These are phyloP conservation scores for Brettanomyces nanus DNA, from an alignment of 805 yeast species.

Conservation along the genomic window DNA sequence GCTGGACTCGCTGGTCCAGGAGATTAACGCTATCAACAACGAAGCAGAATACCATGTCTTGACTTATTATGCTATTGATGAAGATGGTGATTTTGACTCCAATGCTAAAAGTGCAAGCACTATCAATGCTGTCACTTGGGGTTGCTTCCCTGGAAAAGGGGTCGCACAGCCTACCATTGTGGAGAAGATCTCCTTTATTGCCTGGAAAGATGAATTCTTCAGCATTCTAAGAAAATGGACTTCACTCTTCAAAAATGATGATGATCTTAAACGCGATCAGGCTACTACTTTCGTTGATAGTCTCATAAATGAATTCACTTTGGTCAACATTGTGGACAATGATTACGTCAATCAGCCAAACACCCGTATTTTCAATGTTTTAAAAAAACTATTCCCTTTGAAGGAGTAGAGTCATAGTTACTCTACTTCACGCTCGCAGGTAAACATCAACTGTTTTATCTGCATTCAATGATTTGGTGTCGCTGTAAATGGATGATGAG, in stretches of 20 bases:
- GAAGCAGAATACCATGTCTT: constrained; percentile 40
- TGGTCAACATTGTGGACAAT: constrained; percentile 87
- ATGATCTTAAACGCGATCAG: constrained; percentile 12
- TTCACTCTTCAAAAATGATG: constrained; percentile 27
- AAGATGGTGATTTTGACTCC: constrained; percentile 47
- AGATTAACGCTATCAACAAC: constrained; percentile 39
- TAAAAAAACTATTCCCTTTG: neutral
- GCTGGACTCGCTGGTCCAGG: constrained; percentile 29
- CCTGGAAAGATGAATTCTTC: constrained; percentile 96
- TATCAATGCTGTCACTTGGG: constrained; percentile 97
- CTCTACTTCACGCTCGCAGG: neutral
- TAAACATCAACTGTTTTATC: constrained; percentile 6
- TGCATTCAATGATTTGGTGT: no score
- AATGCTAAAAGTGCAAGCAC: constrained; percentile 49
- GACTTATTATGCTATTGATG: constrained; percentile 71
- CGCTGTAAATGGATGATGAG: no score
- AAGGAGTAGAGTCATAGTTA: neutral
- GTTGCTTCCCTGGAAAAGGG: constrained; percentile 93
- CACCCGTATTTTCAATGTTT: constrained; percentile 3
- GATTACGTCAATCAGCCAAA: constrained; percentile 39
- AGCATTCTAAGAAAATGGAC: constrained; percentile 76
- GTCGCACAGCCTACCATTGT: constrained; percentile 94
- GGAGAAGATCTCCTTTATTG: constrained; percentile 82
- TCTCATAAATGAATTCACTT: constrained; percentile 52
- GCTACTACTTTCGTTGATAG: constrained; percentile 35